A percentile compares a stretch with the other conserved stretches of the same genome.
Evolutionary conservation across 129 eudicot species (phyloP).

Genomic region (Tagetes patula): DNA sequence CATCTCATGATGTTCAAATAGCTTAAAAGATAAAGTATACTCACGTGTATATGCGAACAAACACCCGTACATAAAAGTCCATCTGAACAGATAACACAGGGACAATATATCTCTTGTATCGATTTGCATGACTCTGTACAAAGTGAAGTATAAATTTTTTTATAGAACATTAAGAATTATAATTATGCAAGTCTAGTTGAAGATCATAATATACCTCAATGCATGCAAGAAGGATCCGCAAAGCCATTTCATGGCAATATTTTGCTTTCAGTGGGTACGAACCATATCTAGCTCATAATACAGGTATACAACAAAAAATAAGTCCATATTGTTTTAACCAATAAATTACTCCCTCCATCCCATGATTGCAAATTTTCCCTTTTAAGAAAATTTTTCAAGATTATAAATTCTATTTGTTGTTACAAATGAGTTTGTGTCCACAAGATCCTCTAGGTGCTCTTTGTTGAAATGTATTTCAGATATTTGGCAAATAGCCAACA

Average conservation of each 20-base stretch:
- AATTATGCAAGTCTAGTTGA: slow-evolving; percentile 3
- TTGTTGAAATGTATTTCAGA: slow-evolving; percentile 5
- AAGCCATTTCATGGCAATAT: slow-evolving; percentile 98
- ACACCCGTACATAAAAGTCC: slow-evolving; percentile 96
- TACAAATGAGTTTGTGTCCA: slow-evolving; percentile 3
- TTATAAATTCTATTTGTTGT: not conserved
- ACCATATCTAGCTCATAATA: slow-evolving; percentile 65
- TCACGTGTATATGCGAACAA: slow-evolving; percentile 92
- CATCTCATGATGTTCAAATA: not conserved
- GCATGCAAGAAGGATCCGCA: slow-evolving; percentile 93
- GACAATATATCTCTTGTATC: slow-evolving; percentile 90
- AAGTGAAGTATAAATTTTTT: not conserved
- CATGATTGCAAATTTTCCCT: not conserved
- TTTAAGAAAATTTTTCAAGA: not conserved
- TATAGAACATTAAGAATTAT: not conserved
- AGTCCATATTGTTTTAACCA: slow-evolving; percentile 15
- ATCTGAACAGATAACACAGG: slow-evolving; percentile 92
- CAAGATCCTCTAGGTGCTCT: not conserved
- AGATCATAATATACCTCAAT: slow-evolving; percentile 64
- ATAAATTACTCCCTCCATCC: slow-evolving; percentile 1
- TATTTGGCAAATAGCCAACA: not conserved
- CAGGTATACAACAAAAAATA: not conserved
- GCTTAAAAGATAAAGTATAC: slow-evolving; percentile 26
- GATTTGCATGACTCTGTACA: slow-evolving; percentile 95
- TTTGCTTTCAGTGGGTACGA: slow-evolving; percentile 88